Percentiles rank a stretch among this genome's conserved stretches.
Conservation (phyloP, 306 rosid species). For the Cyamopsis tetragonoloba region DNA sequence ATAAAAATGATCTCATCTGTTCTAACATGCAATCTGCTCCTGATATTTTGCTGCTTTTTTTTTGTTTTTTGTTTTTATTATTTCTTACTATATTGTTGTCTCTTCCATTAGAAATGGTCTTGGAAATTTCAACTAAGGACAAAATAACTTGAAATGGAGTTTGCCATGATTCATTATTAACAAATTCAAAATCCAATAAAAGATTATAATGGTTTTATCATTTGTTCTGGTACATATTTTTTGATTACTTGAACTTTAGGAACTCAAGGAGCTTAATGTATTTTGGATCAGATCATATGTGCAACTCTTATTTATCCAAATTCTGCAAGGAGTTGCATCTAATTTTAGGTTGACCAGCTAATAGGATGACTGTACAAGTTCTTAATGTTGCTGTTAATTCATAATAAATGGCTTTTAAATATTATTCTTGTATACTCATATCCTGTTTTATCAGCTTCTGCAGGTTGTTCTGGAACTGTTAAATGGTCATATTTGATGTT, state of each 20-base stretch:
- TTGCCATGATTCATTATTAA: neutral
- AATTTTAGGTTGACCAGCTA: neutral
- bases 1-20: neutral
- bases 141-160: neutral
- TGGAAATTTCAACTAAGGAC: neutral
- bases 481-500: slow-evolving; percentile 43
- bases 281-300: neutral
- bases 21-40: neutral
- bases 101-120: neutral
- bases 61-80: no score
- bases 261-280: neutral
- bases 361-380: neutral
- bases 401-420: neutral
- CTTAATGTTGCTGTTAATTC: no score
- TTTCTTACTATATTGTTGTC: neutral
- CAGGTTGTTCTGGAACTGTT: slow-evolving; percentile 32
- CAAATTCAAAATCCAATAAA: neutral
- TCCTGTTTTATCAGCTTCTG: slow-evolving; percentile 52
- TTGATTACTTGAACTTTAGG: neutral
- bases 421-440: neutral
- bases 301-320: neutral
- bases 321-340: neutral
- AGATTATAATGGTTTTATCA: neutral
- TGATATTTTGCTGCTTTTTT: neutral
- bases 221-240: neutral